These are phyloP conservation scores for Elaeis oleifera DNA, from an alignment of 202 grass and related monocot genomes.

Conservation along the genomic window DNA sequence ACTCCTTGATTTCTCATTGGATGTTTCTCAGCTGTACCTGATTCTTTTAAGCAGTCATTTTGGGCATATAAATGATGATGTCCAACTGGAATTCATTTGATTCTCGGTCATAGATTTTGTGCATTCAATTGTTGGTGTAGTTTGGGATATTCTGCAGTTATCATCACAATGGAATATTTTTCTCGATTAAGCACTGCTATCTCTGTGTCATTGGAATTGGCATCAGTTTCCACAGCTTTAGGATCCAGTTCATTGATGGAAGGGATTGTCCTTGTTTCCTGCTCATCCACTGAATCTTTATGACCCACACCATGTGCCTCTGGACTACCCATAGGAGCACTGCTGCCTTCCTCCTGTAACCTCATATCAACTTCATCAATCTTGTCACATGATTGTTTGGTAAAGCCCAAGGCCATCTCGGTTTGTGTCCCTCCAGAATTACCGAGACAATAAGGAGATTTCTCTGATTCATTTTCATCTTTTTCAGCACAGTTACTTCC, in stretches of 20 bases:
- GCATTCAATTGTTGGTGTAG: slow-evolving; percentile 24
- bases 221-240: slow-evolving; percentile 1
- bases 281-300: slow-evolving; percentile 13
- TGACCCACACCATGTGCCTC: slow-evolving; percentile 23
- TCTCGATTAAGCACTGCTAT: neutral
- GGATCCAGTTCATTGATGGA: neutral
- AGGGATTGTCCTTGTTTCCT: slow-evolving; percentile 2
- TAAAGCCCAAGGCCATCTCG: neutral
- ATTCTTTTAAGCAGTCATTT: too few species aligned
- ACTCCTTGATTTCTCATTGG: too few species aligned
- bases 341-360: too few species aligned
- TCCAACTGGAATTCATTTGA: slow-evolving; percentile 4
- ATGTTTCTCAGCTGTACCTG: too few species aligned
- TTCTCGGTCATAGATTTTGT: slow-evolving; percentile 1
- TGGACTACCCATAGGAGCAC: too few species aligned
- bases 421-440: neutral
- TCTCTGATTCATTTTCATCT: slow-evolving; percentile 1
- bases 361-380: neutral
- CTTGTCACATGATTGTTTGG: neutral
- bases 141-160: slow-evolving; percentile 14
- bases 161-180: slow-evolving; percentile 4
- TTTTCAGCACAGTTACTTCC: slow-evolving; percentile 6
- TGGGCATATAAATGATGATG: too few species aligned
- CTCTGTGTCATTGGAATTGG: too few species aligned
- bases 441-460: slow-evolving; percentile 18